Base-by-base conservation (phyloP, 495 filamentous ascomycete genomes). In the Zalerion maritima region DNA sequence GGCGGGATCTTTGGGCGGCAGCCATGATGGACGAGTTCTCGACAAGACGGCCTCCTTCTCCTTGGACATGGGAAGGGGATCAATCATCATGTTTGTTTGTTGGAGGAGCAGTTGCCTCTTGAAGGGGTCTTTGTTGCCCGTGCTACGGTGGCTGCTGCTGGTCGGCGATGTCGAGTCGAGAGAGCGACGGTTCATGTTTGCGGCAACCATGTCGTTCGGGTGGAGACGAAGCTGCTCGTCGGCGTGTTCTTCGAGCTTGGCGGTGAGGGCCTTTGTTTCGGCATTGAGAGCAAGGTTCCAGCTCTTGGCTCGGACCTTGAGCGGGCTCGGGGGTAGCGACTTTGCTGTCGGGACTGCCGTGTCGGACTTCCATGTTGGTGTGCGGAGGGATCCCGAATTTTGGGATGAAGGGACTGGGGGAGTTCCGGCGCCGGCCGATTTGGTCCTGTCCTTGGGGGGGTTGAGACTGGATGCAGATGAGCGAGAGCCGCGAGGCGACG, bases 1-100 rank as follows among this genome's bases (percentile, higher is more conserved):
- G 27, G 78, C 81, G 15, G 81, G 84, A 36, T 82, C 74, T 54
- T 97, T 96, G 0, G 89, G 89, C 5, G 89, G 89, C 10, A 97
- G 61, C 89, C 89, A 97, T 21, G 80, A 87, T 0, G 89, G 89
- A 16, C 89, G 70, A 8, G 89, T 97, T 23, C 91, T 67, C 13
- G 82, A 84, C 12, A 97, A 57, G 4, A 94, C 79, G 22, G 79
- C 83, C 41, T 93, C 84, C 54, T 97, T 97, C 60, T 97, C 89
- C 55, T 85, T 91, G 42, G 86, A 94, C 20, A 92, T 76, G 2
- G 87, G 91, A 33, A 97, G 55, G 5, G 89, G 89, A 50, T 97
- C 89, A 35, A 94, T 91, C 79, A 96, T 87, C 27, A 91, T 75
- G 46, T 93, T 87, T 10, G 78, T 78, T 35, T 80, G 77, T 31